A percentile compares a stretch with the other conserved stretches of the same genome.
Conservation (phyloP, 805 yeast species). For the Myxozyma nipponensis region DNA sequence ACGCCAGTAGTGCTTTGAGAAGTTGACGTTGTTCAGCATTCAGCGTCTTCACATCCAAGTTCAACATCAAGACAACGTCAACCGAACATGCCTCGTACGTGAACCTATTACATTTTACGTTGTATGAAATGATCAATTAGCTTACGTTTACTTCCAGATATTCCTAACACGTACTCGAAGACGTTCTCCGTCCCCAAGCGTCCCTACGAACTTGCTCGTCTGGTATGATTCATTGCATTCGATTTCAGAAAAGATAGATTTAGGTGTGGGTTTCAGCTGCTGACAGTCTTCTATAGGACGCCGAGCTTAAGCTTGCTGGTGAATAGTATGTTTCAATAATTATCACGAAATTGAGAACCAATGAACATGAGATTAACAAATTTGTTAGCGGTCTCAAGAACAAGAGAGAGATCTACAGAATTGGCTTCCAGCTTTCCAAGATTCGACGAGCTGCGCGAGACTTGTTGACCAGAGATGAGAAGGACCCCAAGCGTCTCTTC, state of each 20-base stretch:
- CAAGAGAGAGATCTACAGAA: conserved; percentile 99
- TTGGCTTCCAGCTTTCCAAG: conserved; percentile 98
- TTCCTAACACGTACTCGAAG: conserved; percentile 99
- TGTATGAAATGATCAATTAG: background rate
- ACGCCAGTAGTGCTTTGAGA: background rate
- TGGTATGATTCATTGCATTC: no score
- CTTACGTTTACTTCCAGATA: conserved; percentile 38
- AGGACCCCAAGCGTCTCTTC: conserved; percentile 99
- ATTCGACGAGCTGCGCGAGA: conserved; percentile 99
- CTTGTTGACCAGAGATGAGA: conserved; percentile 98
- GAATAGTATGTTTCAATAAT: conserved; percentile 49
- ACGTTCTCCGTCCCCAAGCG: conserved; percentile 99
- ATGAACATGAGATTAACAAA: conserved; percentile 1
- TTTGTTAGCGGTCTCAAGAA: conserved; percentile 85
- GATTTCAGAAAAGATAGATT: no score
- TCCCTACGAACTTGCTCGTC: conserved; percentile 99
- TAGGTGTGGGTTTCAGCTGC: background rate
- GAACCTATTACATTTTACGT: background rate
- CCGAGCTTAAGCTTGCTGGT: conserved; percentile 99
- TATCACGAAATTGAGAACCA: background rate
- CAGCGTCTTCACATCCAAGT: background rate
- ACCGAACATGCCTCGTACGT: conserved; percentile 26
- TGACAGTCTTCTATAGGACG: conserved; percentile 46
- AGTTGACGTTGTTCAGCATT: background rate
- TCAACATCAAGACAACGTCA: background rate